Conservation (phyloP, 2,329 filamentous ascomycete genomes). For the Plenodomus tracheiphilus region DNA sequence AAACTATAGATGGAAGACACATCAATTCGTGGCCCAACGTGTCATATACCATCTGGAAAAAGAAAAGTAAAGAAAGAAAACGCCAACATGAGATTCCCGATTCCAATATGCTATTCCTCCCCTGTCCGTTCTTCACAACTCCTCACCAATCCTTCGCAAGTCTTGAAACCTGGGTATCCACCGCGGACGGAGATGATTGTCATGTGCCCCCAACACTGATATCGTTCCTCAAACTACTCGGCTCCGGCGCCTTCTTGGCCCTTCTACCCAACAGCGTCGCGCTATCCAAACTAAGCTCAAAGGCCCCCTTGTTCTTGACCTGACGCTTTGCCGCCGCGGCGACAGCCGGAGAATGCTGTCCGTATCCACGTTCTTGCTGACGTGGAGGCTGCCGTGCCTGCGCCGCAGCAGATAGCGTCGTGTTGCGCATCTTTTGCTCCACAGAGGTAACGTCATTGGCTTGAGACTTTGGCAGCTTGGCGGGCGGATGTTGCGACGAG, state of each 20-base stretch:
- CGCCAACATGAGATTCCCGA: no score
- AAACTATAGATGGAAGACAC: no score
- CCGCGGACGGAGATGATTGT: constrained; percentile 23
- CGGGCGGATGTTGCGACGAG: constrained; percentile 54
- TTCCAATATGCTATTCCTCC: no score
- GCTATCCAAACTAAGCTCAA: constrained; percentile 90
- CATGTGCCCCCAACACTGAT: constrained; percentile 41
- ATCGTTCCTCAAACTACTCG: constrained; percentile 52
- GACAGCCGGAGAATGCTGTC: constrained; percentile 83
- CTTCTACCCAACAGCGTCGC: constrained; percentile 82
- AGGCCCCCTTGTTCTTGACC: constrained; percentile 77
- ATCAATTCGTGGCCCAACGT: no score
- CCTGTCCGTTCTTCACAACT: no score
- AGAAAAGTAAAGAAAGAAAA: no score
- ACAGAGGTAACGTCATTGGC: constrained; percentile 69
- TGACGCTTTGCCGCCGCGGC: constrained; percentile 82
- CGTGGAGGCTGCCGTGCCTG: constrained; percentile 59
- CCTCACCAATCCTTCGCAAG: constrained; percentile 36
- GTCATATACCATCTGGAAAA: no score
- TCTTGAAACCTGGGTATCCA: neutral
- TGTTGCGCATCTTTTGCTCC: constrained; percentile 84
- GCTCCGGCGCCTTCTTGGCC: constrained; percentile 52
- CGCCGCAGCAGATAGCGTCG: constrained; percentile 71
- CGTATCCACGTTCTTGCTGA: constrained; percentile 71
- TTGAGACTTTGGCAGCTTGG: constrained; percentile 70